Evolutionary conservation across 495 filamentous ascomycete species (phyloP).

Genomic region (Aspergillus incahuasiensis): DNA sequence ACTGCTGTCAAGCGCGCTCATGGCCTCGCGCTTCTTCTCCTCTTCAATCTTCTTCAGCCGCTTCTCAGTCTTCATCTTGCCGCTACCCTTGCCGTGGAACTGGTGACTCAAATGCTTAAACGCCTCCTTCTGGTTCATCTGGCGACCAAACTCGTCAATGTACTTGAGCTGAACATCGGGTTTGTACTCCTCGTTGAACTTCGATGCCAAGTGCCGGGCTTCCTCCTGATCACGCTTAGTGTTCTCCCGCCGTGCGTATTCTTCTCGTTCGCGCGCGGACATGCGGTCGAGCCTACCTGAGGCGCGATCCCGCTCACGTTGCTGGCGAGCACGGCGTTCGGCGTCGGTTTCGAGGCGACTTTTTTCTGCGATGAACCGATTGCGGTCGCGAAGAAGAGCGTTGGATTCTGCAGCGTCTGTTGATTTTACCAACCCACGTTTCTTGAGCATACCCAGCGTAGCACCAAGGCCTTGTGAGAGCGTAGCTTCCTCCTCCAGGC

Average conservation of each 20-base stretch:
- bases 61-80: slow-evolving; percentile 98
- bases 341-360: slow-evolving; percentile 64
- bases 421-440: slow-evolving; percentile 73
- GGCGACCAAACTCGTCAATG: slow-evolving; percentile 77
- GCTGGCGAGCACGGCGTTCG: slow-evolving; percentile 70
- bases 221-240: slow-evolving; percentile 77
- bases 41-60: slow-evolving; percentile 93
- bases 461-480: slow-evolving; percentile 74
- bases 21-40: slow-evolving; percentile 79
- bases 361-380: slow-evolving; percentile 80
- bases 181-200: slow-evolving; percentile 83
- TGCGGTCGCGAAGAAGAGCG: slow-evolving; percentile 65
- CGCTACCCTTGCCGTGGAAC: slow-evolving; percentile 96
- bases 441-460: slow-evolving; percentile 72
- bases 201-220: slow-evolving; percentile 70
- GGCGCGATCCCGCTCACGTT: slow-evolving; percentile 81
- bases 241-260: slow-evolving; percentile 82
- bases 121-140: slow-evolving; percentile 88
- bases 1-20: slow-evolving; percentile 75
- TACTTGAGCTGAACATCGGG: slow-evolving; percentile 88
- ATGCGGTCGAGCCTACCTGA: slow-evolving; percentile 80
- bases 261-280: slow-evolving; percentile 86
- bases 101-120: slow-evolving; percentile 94
- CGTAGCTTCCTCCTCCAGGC: slow-evolving; percentile 78
- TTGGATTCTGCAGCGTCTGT: slow-evolving; percentile 59